Conservation (phyloP, 2,329 filamentous ascomycete genomes). For the Ascochyta rabiei region DNA sequence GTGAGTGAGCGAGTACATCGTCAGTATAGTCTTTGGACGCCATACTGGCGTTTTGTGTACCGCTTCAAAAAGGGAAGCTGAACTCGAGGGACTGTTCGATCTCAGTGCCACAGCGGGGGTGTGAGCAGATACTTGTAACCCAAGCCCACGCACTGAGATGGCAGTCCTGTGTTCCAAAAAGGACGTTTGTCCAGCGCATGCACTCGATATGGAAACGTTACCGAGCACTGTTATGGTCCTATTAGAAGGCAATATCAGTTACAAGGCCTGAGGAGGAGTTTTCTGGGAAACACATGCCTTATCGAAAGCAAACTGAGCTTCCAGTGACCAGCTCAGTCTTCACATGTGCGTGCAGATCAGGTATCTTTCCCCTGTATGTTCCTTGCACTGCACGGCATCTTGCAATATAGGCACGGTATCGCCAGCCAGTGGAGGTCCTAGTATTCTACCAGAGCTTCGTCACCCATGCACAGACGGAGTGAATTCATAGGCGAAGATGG, state of each 20-base stretch:
- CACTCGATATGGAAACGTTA: not conserved
- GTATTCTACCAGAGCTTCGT: not conserved
- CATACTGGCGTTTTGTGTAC: constrained; percentile 1
- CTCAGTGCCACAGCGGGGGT: not conserved
- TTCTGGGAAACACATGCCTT: not conserved
- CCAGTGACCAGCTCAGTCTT: not conserved
- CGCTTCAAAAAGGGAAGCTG: not conserved
- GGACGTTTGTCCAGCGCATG: constrained; percentile 5
- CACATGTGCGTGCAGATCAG: not conserved
- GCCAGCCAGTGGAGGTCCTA: constrained; percentile 1
- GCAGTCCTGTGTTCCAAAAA: not conserved
- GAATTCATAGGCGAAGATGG: not conserved
- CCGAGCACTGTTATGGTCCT: not conserved
- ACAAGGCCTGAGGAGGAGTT: not conserved
- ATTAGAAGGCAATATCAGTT: not conserved
- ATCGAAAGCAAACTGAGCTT: not conserved
- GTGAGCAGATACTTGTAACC: constrained; percentile 7
- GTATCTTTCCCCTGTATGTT: not conserved
- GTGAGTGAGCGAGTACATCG: not conserved
- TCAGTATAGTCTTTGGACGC: constrained; percentile 12
- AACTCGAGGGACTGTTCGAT: not conserved
- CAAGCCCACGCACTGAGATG: not conserved
- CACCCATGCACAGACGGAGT: not conserved
- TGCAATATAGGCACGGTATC: not conserved
- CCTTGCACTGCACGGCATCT: not conserved